Evolutionary conservation across 1,284 basidiomycete species (phyloP).

Genomic region (Apiotrichum porosum): DNA sequence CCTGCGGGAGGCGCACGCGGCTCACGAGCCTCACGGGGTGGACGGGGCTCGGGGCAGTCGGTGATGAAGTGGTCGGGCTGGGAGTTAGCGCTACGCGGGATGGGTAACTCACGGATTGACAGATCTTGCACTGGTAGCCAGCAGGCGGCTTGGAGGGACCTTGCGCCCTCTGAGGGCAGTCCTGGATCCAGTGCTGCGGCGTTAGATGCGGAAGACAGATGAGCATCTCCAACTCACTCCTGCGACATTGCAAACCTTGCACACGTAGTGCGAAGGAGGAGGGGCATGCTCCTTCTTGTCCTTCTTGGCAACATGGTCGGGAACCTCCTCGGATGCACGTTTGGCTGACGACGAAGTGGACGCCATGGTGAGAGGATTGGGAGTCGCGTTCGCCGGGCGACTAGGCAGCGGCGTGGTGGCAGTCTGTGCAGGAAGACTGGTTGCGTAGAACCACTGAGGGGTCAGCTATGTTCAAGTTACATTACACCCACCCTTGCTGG

Average conservation of each 20-base stretch:
- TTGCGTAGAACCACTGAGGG: slow-evolving; percentile 71
- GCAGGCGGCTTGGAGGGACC: slow-evolving; percentile 30
- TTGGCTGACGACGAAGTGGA: slow-evolving; percentile 35
- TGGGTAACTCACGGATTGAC: slow-evolving; percentile 32
- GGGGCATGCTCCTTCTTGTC: slow-evolving; percentile 29
- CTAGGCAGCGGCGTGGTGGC: slow-evolving; percentile 26
- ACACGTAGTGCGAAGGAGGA: slow-evolving; percentile 78
- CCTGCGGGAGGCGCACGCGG: slow-evolving; percentile 62
- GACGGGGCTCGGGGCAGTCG: slow-evolving; percentile 79
- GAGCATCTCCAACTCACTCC: slow-evolving; percentile 41
- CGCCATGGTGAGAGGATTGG: slow-evolving; percentile 34
- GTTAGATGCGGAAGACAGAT: not conserved
- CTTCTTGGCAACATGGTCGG: slow-evolving; percentile 50
- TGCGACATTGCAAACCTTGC: slow-evolving; percentile 66
- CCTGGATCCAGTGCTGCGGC: slow-evolving; percentile 44
- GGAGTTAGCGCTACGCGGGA: slow-evolving; percentile 36
- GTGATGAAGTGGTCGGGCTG: slow-evolving; percentile 76
- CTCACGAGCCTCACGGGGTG: no score
- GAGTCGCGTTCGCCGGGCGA: slow-evolving; percentile 36
- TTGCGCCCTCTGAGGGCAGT: slow-evolving; percentile 40
- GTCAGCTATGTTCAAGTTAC: not conserved
- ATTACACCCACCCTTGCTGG: slow-evolving; percentile 69
- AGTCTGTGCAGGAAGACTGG: slow-evolving; percentile 56
- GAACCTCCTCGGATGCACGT: slow-evolving; percentile 58
- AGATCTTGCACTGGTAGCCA: slow-evolving; percentile 46